Evolutionary conservation across 2,329 filamentous ascomycete genomes (phyloP), one percentile per base, ranked within the genome.

Genomic region (Penicillium paneum): DNA sequence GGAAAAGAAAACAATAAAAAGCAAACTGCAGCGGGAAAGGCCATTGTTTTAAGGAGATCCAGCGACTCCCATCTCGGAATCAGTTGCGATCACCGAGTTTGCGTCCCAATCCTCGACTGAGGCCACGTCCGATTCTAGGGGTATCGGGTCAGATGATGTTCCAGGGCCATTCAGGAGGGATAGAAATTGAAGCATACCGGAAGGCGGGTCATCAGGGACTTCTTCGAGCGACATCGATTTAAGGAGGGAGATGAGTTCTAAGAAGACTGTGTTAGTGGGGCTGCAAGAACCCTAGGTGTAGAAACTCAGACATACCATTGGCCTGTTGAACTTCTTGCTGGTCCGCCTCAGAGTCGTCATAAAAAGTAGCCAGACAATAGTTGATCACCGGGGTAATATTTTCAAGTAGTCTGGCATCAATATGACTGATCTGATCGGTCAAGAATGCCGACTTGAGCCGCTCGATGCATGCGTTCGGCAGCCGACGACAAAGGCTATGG

Each of bases 101-200:
- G 73, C 71, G 46, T 75, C 74, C 74, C 74, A 76, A 55, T 72
- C 71, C 57, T 76, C 74, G 64, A 69, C 57, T 56, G 70, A 74
- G 61, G 67, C 65, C 49, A 71, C 60, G 61, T 76, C 71, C 69
- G 72, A 74, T 52, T 68, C 72, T 75, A 71, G 52, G 50, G 35
- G 44, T 36, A 24, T 34, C 44, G 45, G 8, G 46, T 54, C 36
- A 54, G 52, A 39, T 21, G 29, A 19, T 40, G 31, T 39, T 51
- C 32, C 35, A 52, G 28, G 28, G 29, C 47, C 19, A 24, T 21
- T 21, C n/a, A 44, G 17, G 28, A 44, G 24, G n/a, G 34, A 28
- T 41, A 40, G 50, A 36, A 42, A 63, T 66, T 54, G 44, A 42
- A 13, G 48, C 69, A 54, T 69, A 76, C 74, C 74, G 48, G 74